Evolutionary conservation across 768 basidiomycete genomes (phyloP).

Genomic region (Suillus weaverae): DNA sequence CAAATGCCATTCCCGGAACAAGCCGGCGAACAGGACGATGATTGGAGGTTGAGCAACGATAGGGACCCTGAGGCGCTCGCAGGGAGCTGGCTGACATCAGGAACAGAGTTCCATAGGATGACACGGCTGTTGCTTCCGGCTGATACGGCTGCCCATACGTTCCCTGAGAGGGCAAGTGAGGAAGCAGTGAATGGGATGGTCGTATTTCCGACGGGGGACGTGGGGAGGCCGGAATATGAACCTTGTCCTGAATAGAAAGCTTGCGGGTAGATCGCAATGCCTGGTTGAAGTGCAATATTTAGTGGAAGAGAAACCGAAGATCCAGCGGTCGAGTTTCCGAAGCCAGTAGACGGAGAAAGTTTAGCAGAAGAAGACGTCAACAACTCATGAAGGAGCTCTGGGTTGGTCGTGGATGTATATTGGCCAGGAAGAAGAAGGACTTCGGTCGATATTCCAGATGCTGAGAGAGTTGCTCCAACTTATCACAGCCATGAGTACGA

Average conservation of each 20-base stretch:
- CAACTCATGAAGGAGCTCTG: conserved; percentile 66
- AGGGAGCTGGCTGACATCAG: conserved; percentile 73
- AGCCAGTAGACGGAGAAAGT: conserved; percentile 61
- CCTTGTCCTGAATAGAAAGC: conserved; percentile 66
- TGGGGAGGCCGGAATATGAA: conserved; percentile 58
- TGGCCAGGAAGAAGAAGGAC: conserved; percentile 75
- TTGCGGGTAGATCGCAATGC: conserved; percentile 63
- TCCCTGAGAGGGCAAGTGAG: conserved; percentile 68
- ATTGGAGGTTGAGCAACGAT: conserved; percentile 71
- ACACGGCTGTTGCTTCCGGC: conserved; percentile 57
- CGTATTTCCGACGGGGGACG: conserved; percentile 44
- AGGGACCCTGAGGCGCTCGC: conserved; percentile 46
- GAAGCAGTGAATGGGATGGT: conserved; percentile 52
- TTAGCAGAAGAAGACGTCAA: conserved; percentile 66
- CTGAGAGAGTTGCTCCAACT: conserved; percentile 74
- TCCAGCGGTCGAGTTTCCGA: conserved; percentile 51
- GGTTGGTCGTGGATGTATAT: conserved; percentile 70
- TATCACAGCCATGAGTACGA: conserved; percentile 14
- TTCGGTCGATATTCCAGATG: conserved; percentile 49
- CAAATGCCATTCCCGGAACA: conserved; percentile 78
- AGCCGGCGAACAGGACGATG: conserved; percentile 69
- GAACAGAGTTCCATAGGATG: conserved; percentile 77
- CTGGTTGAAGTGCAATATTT: conserved; percentile 63
- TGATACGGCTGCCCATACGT: conserved; percentile 67
- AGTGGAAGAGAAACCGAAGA: conserved; percentile 61